Conservation (phyloP, 148 eudicot genomes). For the Silene uniflora region DNA sequence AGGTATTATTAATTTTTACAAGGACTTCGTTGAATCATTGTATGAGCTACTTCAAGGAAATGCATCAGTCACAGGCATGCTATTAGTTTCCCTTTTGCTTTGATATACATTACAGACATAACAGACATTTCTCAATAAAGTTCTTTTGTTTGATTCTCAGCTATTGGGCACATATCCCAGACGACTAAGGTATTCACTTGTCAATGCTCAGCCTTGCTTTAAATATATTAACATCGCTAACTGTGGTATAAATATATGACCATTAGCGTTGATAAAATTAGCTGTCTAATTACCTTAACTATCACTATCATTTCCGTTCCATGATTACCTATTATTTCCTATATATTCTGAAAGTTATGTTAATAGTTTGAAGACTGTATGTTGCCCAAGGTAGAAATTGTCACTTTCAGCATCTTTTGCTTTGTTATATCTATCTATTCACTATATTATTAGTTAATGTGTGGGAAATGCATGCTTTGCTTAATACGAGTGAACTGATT, state of each 20-base stretch:
- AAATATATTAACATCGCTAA: neutral
- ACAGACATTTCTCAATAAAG: slow-evolving; percentile 16
- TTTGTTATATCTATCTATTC: neutral
- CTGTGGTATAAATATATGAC: slow-evolving; percentile 1
- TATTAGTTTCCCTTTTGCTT: slow-evolving; percentile 15
- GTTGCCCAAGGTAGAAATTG: neutral
- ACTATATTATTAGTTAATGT: neutral
- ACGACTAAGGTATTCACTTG: slow-evolving; percentile 56
- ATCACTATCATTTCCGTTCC: neutral
- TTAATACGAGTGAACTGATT: neutral
- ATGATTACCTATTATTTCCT: neutral
- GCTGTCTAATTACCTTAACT: neutral
- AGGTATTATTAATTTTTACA: slow-evolving; percentile 76
- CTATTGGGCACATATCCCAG: slow-evolving; percentile 73
- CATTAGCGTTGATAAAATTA: neutral
- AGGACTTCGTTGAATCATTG: slow-evolving; percentile 72
- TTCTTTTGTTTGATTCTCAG: slow-evolving; percentile 51
- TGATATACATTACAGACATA: neutral
- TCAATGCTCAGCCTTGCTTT: neutral
- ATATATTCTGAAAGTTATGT: neutral
- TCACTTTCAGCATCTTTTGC: neutral
- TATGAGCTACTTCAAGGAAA: slow-evolving; percentile 65
- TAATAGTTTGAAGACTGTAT: neutral
- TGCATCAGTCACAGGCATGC: slow-evolving; percentile 83
- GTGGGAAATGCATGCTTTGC: neutral